Evolutionary conservation across 2,329 filamentous ascomycete genomes (phyloP), one percentile per base, ranked within the genome.

Genomic region (Balansia obtecta): DNA sequence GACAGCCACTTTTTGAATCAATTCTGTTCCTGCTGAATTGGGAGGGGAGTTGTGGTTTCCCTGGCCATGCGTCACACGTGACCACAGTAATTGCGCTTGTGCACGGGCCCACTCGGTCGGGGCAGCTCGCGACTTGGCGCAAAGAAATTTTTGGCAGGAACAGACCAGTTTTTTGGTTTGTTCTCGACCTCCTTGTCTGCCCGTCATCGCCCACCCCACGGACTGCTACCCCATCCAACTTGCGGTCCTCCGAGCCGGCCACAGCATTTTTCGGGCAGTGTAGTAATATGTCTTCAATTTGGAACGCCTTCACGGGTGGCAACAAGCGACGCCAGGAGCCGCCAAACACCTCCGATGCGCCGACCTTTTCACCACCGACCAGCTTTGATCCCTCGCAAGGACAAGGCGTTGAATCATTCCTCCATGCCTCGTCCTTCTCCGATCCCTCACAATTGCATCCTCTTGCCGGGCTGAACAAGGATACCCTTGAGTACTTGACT

Each of bases 391-490:
- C 87, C 41, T 75, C 80, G 58, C 76, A 82, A 60, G 81, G 82
- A 49, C 83, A 86, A 68, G 89, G 91, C 69, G 86, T 93, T 61
- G 85, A 88, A 62, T 85, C 87, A 51, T 96, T 98, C 70, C 80
- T 97, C 53, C 83, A 81, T 62, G 79, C 75, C 61, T 82, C 85
- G 52, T 70, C 83, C 50, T 84, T 93, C 60, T 81, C 89, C 67
- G 93, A 98, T 69, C 88, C 91, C 10, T 82, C 89, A 56, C 79
- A 86, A 67, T 77, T 98, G 61, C 93, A 98, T 68, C 93, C 94
- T 44, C 83, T 98, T 51, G 89, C 93, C 50, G 93, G 93, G 58
- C 74, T 98, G 55, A 89, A 96, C 72, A 83, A 88, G 72, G 88
- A 95, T 61, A 87, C 86, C 0, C 83, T 98, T 61, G 93, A 98